Evolutionary conservation across 768 basidiomycete genomes (phyloP), one percentile per base, ranked within the genome.

Genomic region (Lyophyllum decastes): DNA sequence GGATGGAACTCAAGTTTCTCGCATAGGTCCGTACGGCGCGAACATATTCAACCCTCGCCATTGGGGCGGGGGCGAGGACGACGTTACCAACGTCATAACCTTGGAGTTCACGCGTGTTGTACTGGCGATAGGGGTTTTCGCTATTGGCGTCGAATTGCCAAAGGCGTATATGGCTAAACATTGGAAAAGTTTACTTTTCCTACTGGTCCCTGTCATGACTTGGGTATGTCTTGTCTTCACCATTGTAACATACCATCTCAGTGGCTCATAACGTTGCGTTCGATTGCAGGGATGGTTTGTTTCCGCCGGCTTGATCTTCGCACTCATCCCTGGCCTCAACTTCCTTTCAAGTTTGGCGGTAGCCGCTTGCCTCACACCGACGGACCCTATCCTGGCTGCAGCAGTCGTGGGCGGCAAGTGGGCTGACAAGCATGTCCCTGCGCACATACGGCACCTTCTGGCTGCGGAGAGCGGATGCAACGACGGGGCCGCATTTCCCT

Each of bases 401-500:
- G 92, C 94, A 9, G 94, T 93, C 33, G 85, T 93, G 11, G 96
- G 96, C 66, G 96, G 96, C 30, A 95, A 92, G 76, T 99, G 94
- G 76, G 97, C 97, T 2, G 92, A 98, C 71, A 97, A 98, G 70
- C 96, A 98, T 66, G 96, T 98, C 22, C 92, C 92, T 1, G 86
- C 89, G 0, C 92, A 94, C 67, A 76, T 94, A 41, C 86, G 82
- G 30, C 82, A 84, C 61, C 73, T 84, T 0, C 68, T 83, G 4
- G 85, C 86, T 1, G 86, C 85, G 5, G 96, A 98, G 74, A 88
- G 86, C 55, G 96, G 94, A 8, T 94, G 93, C 67, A 99, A 98
- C 70, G 97, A 99, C 60, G 97, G 97, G 33, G 96, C 96, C 0
- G 94, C 95, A 0, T 97, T 95, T 71, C 95, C 95, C 0, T 98